Conservation (phyloP, 768 basidiomycete genomes). For the Auricularia sp. region DNA sequence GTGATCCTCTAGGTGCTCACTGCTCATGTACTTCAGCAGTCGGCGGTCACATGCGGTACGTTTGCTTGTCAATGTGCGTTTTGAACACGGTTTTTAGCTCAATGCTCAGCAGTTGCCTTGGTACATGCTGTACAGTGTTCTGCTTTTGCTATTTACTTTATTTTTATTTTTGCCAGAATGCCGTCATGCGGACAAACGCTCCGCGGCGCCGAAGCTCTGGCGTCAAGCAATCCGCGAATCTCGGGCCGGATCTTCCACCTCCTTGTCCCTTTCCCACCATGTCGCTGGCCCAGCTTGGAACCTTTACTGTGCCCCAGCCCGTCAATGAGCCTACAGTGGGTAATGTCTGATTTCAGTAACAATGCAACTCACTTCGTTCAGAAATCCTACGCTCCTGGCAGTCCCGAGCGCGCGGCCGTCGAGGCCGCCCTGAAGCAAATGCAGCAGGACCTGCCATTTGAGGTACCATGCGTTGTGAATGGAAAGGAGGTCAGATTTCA, state of each 20-base stretch:
- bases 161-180: too few species aligned
- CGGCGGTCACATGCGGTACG: too few species aligned
- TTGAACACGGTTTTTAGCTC: too few species aligned
- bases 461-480: slow-evolving; percentile 88
- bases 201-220: too few species aligned
- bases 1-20: too few species aligned
- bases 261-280: slow-evolving; percentile 24
- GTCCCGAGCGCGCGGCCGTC: slow-evolving; percentile 64
- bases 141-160: too few species aligned
- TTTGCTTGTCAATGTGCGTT: too few species aligned
- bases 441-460: slow-evolving; percentile 75
- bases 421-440: slow-evolving; percentile 67
- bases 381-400: slow-evolving; percentile 70
- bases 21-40: too few species aligned
- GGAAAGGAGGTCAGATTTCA: slow-evolving; percentile 59
- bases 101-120: too few species aligned
- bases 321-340: slow-evolving; percentile 92
- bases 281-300: slow-evolving; percentile 66
- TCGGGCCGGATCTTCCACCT: neutral
- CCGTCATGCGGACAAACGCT: too few species aligned
- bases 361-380: slow-evolving; percentile 18
- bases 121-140: too few species aligned
- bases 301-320: slow-evolving; percentile 76
- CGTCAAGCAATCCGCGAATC: neutral
- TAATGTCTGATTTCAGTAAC: slow-evolving; percentile 3